Conservation (phyloP, 805 yeast genomes). For the Vanderwaltozyma tropicalis region DNA sequence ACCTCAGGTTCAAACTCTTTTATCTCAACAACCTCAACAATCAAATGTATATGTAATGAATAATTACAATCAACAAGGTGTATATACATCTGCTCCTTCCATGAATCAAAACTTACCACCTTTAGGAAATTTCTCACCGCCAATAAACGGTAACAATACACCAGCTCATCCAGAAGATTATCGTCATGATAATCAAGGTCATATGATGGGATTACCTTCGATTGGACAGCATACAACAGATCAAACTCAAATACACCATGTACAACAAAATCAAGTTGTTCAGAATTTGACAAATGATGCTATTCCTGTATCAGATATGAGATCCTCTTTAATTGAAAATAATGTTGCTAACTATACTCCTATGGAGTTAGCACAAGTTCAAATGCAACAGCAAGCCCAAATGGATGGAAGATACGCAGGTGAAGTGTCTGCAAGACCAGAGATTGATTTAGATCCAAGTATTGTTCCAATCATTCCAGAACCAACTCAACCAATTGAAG, state of each 20-base stretch:
- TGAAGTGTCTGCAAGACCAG: slow-evolving; percentile 29
- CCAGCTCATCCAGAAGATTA: slow-evolving; percentile 5
- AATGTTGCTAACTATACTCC: not conserved
- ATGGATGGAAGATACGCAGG: slow-evolving; percentile 1
- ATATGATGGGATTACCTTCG: slow-evolving; percentile 19
- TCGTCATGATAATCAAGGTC: slow-evolving; percentile 10
- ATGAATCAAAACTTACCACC: slow-evolving; percentile 30
- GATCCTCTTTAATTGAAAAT: slow-evolving; percentile 11
- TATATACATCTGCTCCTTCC: no score
- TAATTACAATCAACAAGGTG: slow-evolving; percentile 4
- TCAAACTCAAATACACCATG: slow-evolving; percentile 11
- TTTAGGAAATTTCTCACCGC: slow-evolving; percentile 30
- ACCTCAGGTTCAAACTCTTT: slow-evolving; percentile 5
- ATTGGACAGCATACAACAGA: slow-evolving; percentile 9
- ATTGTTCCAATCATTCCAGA: slow-evolving; percentile 80
- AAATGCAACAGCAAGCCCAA: slow-evolving; percentile 14
- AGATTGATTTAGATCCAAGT: slow-evolving; percentile 45
- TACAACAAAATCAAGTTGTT: slow-evolving; percentile 7
- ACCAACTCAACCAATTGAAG: slow-evolving; percentile 53
- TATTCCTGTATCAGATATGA: slow-evolving; percentile 29
- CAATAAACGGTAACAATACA: slow-evolving; percentile 23
- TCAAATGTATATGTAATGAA: slow-evolving; percentile 5
- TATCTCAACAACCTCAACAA: slow-evolving; percentile 6
- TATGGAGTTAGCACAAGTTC: slow-evolving; percentile 1
- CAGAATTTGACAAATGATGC: slow-evolving; percentile 21